Percentiles rank a stretch among this genome's conserved stretches.
These are phyloP conservation scores for Waitea zeae DNA, from an alignment of 1,284 basidiomycete genomes.

Conservation along the genomic window DNA sequence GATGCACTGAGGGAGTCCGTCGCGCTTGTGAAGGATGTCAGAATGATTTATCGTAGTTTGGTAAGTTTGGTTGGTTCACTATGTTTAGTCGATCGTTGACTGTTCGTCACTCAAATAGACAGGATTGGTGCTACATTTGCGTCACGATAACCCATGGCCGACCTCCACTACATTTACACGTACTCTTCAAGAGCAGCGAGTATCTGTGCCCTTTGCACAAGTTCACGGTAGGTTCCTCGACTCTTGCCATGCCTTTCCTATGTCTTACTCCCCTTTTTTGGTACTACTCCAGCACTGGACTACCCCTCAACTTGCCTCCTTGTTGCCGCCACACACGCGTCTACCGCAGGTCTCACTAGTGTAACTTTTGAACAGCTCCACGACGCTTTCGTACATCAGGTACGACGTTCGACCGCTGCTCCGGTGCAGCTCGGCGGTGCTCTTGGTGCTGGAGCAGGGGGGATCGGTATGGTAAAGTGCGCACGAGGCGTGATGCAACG, in stretches of 20 bases:
- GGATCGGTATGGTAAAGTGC: conserved; percentile 58
- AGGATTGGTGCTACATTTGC: conserved; percentile 26
- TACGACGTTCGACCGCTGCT: conserved; percentile 46
- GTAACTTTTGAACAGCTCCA: conserved; percentile 72
- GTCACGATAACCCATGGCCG: conserved; percentile 32
- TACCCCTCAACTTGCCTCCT: conserved; percentile 64
- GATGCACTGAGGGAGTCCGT: conserved; percentile 39
- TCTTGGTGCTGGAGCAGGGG: no score
- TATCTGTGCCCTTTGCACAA: no score
- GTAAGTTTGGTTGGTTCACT: conserved; percentile 24
- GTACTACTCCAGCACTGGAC: conserved; percentile 28
- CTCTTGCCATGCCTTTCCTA: no score
- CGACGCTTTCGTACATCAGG: conserved; percentile 47
- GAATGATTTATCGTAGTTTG: conserved; percentile 45
- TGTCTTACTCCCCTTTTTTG: neutral
- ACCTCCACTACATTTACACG: conserved; percentile 20
- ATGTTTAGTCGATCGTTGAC: neutral
- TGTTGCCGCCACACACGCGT: conserved; percentile 47
- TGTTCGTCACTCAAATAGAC: no score
- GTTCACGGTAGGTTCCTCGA: no score
- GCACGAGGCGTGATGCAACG: conserved; percentile 38
- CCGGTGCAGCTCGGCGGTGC: conserved; percentile 58
- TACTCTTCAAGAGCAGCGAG: conserved; percentile 31
- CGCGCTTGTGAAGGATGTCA: conserved; percentile 49
- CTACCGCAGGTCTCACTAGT: conserved; percentile 43